Base-by-base conservation (phyloP, 2,329 filamentous ascomycete species). In the Parafenestella ontariensis region DNA sequence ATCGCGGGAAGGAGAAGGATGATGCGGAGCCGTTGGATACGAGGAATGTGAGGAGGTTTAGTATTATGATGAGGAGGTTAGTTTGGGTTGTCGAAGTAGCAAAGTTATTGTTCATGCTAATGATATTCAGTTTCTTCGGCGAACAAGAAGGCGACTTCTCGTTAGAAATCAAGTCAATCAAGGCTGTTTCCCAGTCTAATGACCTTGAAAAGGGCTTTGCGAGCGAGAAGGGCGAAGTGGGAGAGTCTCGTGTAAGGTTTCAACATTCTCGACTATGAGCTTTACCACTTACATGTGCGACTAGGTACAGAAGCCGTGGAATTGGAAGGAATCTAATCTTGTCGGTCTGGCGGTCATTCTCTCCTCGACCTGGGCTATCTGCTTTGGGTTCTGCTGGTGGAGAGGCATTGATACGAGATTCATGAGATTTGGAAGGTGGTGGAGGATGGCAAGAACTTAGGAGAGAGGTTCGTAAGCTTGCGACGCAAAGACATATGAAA, bases 61-160 rank as follows among this genome's bases (percentile, higher is more conserved):
- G 87, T 46, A 80, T 95, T 54, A 93, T 95, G 91, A 89, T 90
- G 81, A 79, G 91, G 71, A 95, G 91, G 90, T 91, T 74, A 43
- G 11, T 44, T 40, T 15, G 10, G 15, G 15, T 23, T 33, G 17
- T 40, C n/a, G 9, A 17, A 13, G 10, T 18, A 41, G 13, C 23
- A 21, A 2, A 8, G 17, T 7, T 8, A 29, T 3, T 15, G 15
- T 18, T 15, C 20, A 42, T 46, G 34, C 67, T 76, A 46, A 76
- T 52, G 31, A 41, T 39, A 28, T 15, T 15, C 62, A 91, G 90
- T 74, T 92, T 91, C 78, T 93, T 93, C 62, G 90, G 87, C 8
- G 76, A 83, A 0, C 90, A 93, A 73, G 79, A 90, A 58, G 90
- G 90, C 3, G 79, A 85, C 3, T 92, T 92, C 62, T 80, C 78